Evolutionary conservation across 2,329 filamentous ascomycete genomes (phyloP).

Genomic region (Fusarium chlamydosporum): DNA sequence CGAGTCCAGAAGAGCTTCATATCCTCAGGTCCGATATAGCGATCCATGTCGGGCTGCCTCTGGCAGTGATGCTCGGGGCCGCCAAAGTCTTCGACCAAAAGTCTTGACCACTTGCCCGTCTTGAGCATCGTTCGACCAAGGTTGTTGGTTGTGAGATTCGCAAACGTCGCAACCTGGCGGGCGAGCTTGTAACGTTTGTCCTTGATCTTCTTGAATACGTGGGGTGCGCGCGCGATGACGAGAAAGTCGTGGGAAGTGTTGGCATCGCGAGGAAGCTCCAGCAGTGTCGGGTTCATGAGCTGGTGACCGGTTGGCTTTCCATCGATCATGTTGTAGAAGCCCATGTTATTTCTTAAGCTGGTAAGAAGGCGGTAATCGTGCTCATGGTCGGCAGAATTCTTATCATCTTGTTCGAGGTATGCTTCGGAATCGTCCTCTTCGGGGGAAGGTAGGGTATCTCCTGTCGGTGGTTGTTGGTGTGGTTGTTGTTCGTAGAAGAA

Average conservation of each 20-base stretch:
- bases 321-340: conserved; percentile 40
- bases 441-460: background rate
- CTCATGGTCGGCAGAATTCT: background rate
- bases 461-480: conserved; percentile 1
- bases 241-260: conserved; percentile 38
- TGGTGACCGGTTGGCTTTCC: conserved; percentile 28
- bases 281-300: conserved; percentile 41
- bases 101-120: conserved; percentile 28
- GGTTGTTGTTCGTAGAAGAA: conserved; percentile 38
- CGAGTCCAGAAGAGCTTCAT: conserved; percentile 48
- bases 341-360: conserved; percentile 39
- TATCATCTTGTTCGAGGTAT: conserved; percentile 9
- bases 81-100: conserved; percentile 34
- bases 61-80: conserved; percentile 43
- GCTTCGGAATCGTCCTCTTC: conserved; percentile 12
- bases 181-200: conserved; percentile 31
- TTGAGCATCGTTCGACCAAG: conserved; percentile 23
- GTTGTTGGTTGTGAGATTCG: conserved; percentile 29
- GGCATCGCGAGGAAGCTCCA: conserved; percentile 29
- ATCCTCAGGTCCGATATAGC: conserved; percentile 41
- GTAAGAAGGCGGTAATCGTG: conserved; percentile 39
- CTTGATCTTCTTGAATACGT: conserved; percentile 24
- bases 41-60: conserved; percentile 38
- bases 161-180: conserved; percentile 39
- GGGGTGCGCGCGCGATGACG: conserved; percentile 33